Base-by-base conservation (phyloP, 805 yeast species). In the Saccharomycopsis vini region DNA sequence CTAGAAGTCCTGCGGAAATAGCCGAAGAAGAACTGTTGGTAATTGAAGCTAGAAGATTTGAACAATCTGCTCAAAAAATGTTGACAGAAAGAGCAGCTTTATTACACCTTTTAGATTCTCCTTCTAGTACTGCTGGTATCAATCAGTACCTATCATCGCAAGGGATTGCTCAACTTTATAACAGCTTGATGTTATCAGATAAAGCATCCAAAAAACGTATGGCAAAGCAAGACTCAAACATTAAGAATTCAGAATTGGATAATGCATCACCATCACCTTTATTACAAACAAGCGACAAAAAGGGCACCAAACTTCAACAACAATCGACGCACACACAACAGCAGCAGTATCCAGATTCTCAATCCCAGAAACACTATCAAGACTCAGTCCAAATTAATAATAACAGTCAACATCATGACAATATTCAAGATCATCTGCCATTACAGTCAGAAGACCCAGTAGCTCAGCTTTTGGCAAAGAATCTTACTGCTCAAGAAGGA, bases 11-110 rank as follows among this genome's bases (percentile, higher is more conserved):
- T 1, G 95, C 97, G 0, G 98, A 92, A 59, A 85, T 92, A 36
- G 97, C 97, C 0, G 98, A 92, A 64, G 99, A 92, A 58, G 97
- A 92, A 60, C 87, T 95, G 0, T 67, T 92, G 40, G 85, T 92
- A 9, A 79, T 90, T 24, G 98, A 92, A 59, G 94, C 97, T 2
- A 75, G 95, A 39, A 79, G 90, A 51, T 85, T 92, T 50, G 97
- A 92, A 57, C 74, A 87, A 45, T 85, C 95, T 2, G 95, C 97
- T 0, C 89, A 87, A 65, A 83, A 85, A 60, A 83, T 90, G 69
- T 70, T 88, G 42, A 65, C 71, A 39, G 98, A 92, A 59, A 72
- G 98, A 52, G 80, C 86, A 2, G 79, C 83, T 40, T 61, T 92
- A 29, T 64, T 92, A 36, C 77, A 83, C 20, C 65, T 89, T 23